phyloP scores from a whole-genome alignment of 306 rosid species.

The Lathyrus sativus region DNA sequence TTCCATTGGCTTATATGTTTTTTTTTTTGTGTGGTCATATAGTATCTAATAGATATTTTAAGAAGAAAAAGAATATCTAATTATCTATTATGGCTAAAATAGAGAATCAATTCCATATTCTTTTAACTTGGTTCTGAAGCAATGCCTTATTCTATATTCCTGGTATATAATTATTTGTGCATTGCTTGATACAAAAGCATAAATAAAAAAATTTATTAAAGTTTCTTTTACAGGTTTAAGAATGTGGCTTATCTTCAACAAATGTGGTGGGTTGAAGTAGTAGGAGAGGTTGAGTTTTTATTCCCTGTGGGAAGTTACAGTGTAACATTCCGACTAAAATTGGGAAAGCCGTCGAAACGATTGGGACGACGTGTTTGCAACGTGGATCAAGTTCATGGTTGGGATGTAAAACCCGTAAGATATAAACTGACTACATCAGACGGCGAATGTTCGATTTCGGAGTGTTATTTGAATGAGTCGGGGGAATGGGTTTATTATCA shows the following conservation, averaged over 20 bases:
- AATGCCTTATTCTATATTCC: conserved; percentile 27
- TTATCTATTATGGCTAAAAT: conserved; percentile 19
- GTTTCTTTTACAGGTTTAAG: conserved; percentile 52
- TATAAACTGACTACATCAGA: conserved; percentile 66
- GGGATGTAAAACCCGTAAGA: conserved; percentile 81
- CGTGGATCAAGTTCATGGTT: conserved; percentile 75
- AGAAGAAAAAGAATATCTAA: conserved; percentile 39
- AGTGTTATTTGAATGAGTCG: conserved; percentile 48
- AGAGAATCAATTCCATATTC: conserved; percentile 32
- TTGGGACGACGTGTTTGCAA: conserved; percentile 62
- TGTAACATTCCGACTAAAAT: conserved; percentile 63
- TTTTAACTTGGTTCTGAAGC: conserved; percentile 19
- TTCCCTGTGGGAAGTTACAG: conserved; percentile 75
- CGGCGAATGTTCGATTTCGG: conserved; percentile 59
- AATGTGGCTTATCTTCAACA: conserved; percentile 81
- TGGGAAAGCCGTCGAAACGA: conserved; percentile 58
- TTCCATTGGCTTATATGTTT: conserved; percentile 7
- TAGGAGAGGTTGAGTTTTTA: conserved; percentile 76
- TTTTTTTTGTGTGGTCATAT: conserved; percentile 33
- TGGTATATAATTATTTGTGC: conserved; percentile 7
- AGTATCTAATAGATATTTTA: conserved; percentile 16
- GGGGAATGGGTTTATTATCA: conserved; percentile 66
- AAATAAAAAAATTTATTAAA: not conserved
- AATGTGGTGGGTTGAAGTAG: conserved; percentile 95
- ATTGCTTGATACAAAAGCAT: conserved; percentile 41